Base-by-base conservation (phyloP, 2,329 filamentous ascomycete species). In the Venturia carpophila region DNA sequence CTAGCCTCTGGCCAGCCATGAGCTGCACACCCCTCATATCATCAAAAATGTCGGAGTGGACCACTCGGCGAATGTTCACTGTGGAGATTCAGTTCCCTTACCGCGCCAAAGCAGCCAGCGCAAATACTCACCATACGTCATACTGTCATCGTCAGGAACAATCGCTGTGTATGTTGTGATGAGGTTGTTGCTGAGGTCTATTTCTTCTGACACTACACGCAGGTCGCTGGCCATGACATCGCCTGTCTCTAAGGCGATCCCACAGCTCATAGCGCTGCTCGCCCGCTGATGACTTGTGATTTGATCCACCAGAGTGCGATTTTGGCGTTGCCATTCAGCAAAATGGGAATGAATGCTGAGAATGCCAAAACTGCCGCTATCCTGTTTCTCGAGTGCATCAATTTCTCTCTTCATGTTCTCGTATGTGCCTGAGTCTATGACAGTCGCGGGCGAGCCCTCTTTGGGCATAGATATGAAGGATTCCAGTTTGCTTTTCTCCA, bases 261-360 rank as follows among this genome's bases (percentile, higher is more conserved):
- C 91, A 83, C 7, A 87, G 84, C 74, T 88, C 84, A 67, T 90
- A 86, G 72, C 92, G 86, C 66, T 86, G 80, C 64, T 83, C 75
- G 70, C 71, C 52, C 75, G 74, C 63, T 80, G 78, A 77, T 78
- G 79, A n/a, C 68, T 69, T 10, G 75, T 76, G 43, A 79, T 77
- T 52, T 75, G 73, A 55, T 72, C 72, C 37, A 79, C 43, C n/a
- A 66, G 30, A 24, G 15, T 45, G 2, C 24, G 24, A 34, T 63
- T 64, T 21, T 58, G 27, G 10, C n/a, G 21, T 37, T 27, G 27
- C 63, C 65, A 66, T 30, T 60, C 65, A 34, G 67, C 42, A 34
- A 58, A 61, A 55, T 67, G 47, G 6, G 61, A 47, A 17, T 39
- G 30, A 15, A 67, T 45, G n/a, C 60, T 61, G 21, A 67, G 13